Evolutionary conservation across 1,284 basidiomycete species (phyloP).

Genomic region (Marasmius fiardii): DNA sequence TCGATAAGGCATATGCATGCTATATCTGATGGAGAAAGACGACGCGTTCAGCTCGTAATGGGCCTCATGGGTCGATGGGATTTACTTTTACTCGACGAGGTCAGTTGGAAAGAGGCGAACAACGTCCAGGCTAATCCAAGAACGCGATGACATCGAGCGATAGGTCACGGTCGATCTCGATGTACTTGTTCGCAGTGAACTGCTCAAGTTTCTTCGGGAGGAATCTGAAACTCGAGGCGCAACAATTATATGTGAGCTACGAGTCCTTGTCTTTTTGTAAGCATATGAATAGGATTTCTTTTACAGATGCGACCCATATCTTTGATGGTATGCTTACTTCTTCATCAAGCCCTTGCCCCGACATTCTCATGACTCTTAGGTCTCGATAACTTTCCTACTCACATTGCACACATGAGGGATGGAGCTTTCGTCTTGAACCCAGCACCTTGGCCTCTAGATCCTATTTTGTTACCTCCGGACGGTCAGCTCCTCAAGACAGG

Average conservation of each 20-base stretch:
- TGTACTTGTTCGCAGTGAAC: constrained; percentile 89
- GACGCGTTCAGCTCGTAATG: constrained; percentile 89
- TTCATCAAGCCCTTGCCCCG: not conserved
- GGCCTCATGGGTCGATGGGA: constrained; percentile 97
- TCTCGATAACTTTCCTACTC: constrained; percentile 82
- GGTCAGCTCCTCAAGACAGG: constrained; percentile 10
- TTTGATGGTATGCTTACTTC: constrained; percentile 66
- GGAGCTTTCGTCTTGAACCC: constrained; percentile 70
- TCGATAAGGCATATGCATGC: constrained; percentile 75
- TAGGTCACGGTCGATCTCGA: constrained; percentile 98
- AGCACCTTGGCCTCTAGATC: constrained; percentile 59
- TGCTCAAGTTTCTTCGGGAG: constrained; percentile 83
- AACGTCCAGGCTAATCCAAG: not conserved
- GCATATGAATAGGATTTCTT: not conserved
- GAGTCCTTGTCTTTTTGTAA: not conserved
- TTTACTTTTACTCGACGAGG: constrained; percentile 92
- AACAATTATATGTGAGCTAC: constrained; percentile 85
- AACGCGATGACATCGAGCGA: not conserved
- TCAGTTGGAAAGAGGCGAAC: constrained; percentile 21
- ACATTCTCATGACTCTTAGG: not conserved
- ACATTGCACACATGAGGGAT: constrained; percentile 85
- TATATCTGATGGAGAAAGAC: constrained; percentile 94
- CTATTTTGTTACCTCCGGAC: constrained; percentile 16
- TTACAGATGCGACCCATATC: constrained; percentile 89
- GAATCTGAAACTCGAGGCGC: constrained; percentile 83